phyloP scores from a whole-genome alignment of 805 yeast genomes.

The Monosporozyma solicola region DNA sequence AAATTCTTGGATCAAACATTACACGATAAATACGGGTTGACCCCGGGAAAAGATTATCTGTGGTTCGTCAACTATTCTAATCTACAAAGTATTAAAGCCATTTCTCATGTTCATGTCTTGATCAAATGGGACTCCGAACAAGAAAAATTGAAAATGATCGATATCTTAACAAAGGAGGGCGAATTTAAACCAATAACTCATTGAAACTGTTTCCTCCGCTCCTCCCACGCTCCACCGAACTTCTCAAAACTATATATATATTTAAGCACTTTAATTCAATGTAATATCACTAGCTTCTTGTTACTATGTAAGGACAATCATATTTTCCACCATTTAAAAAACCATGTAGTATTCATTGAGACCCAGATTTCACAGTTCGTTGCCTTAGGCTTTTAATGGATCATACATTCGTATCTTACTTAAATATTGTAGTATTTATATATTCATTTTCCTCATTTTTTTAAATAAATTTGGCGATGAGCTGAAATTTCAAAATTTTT shows the following conservation, averaged over 20 bases:
- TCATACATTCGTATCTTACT: too few species aligned
- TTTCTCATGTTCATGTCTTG: constrained; percentile 66
- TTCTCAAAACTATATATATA: too few species aligned
- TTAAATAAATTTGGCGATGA: background rate
- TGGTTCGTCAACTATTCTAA: constrained; percentile 73
- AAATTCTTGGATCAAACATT: constrained; percentile 41
- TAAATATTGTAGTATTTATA: background rate
- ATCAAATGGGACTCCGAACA: constrained; percentile 25
- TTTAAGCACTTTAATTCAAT: too few species aligned
- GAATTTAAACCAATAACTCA: constrained; percentile 2
- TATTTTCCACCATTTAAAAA: too few species aligned
- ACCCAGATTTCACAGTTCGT: too few species aligned
- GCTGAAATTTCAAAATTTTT: background rate
- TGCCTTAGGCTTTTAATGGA: too few species aligned
- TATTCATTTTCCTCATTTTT: background rate
- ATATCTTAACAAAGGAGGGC: constrained; percentile 5
- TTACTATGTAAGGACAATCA: too few species aligned
- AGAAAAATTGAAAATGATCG: background rate
- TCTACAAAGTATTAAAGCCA: constrained; percentile 55
- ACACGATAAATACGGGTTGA: constrained; percentile 23
- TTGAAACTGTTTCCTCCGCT: background rate
- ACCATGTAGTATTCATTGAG: too few species aligned
- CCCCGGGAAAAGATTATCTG: constrained; percentile 30
- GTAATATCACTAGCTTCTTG: too few species aligned
- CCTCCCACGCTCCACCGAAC: too few species aligned